Evolutionary conservation across 495 filamentous ascomycete species (phyloP).

Genomic region (Xylaria longipes): DNA sequence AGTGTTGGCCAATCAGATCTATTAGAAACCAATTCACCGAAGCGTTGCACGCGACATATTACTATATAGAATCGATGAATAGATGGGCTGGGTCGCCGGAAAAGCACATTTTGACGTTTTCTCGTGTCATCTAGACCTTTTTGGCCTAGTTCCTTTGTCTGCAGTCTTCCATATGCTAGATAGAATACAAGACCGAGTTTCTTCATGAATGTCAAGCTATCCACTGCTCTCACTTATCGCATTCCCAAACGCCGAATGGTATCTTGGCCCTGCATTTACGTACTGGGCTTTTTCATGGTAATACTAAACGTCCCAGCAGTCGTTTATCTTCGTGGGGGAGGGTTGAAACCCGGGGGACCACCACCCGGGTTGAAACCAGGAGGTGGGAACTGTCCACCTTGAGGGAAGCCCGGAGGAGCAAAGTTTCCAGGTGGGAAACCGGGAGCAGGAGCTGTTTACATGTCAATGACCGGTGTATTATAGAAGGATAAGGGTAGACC

Average conservation of each 20-base stretch:
- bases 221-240: constrained; percentile 23
- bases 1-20: constrained; percentile 14
- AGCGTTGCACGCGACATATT: constrained; percentile 16
- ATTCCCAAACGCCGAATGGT: constrained; percentile 45
- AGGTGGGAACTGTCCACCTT: constrained; percentile 68
- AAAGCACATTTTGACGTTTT: background rate
- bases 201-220: constrained; percentile 21
- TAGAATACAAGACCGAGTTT: constrained; percentile 19
- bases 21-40: background rate
- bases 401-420: constrained; percentile 55
- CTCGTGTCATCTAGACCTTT: constrained; percentile 12
- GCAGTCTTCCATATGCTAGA: constrained; percentile 13
- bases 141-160: background rate
- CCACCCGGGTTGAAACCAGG: constrained; percentile 71
- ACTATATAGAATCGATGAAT: background rate
- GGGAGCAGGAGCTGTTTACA: constrained; percentile 61
- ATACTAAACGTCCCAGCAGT: constrained; percentile 26
- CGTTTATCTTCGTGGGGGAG: constrained; percentile 67
- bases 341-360: constrained; percentile 70
- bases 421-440: constrained; percentile 66
- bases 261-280: constrained; percentile 32
- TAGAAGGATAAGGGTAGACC: constrained; percentile 41
- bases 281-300: constrained; percentile 27
- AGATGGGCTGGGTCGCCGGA: background rate
- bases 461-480: constrained; percentile 23